Base-by-base conservation (phyloP, 2,329 filamentous ascomycete species). In the Calonectria pseudoturangicola region DNA sequence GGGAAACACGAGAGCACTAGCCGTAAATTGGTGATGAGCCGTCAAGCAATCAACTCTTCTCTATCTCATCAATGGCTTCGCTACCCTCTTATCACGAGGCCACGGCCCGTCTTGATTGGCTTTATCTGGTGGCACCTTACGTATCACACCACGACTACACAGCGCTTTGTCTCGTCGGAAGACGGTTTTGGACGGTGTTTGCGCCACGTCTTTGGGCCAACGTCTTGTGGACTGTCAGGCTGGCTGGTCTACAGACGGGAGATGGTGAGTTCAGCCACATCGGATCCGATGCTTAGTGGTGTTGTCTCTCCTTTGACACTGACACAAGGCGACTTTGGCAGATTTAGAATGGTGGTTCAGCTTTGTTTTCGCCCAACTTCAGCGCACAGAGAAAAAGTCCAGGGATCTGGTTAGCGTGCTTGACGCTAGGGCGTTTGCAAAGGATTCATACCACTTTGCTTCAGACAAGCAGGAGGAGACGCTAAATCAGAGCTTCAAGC, bases 41-140 rank as follows among this genome's bases (percentile, higher is more conserved):
- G n/a, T 10, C 33, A 39, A n/a, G 10, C 4, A 39, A n/a, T 45
- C 45, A 25, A 27, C 33, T 16, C 50, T 39, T 58, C 13, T 10
- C 33, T 39, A 18, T 30, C 21, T 21, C 36, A 28, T 73, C 21
- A 70, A 84, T 84, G 83, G 58, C 75, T 48, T 73, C 78, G 13
- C 85, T 88, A n/a, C 89, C 90, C 1, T 89, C 89, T 0, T 92
- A 92, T 79, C 82, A 85, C 64, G 86, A 90, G 71, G 89, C 90
- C 66, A 86, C 84, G 2, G 77, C 83, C 9, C 81, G 79, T 12
- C 78, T 79, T 27, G 86, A 91, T 83, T 90, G 89, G 88, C 83
- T 90, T 18, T 80, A 80, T 36, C 74, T 91, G 4, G 86, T 86
- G 15, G 87, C 85, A 8, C 85, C 87, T 1, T 87, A 86, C 74